Conservation (phyloP, 805 yeast genomes). For the Yamadazyma laniorum region DNA sequence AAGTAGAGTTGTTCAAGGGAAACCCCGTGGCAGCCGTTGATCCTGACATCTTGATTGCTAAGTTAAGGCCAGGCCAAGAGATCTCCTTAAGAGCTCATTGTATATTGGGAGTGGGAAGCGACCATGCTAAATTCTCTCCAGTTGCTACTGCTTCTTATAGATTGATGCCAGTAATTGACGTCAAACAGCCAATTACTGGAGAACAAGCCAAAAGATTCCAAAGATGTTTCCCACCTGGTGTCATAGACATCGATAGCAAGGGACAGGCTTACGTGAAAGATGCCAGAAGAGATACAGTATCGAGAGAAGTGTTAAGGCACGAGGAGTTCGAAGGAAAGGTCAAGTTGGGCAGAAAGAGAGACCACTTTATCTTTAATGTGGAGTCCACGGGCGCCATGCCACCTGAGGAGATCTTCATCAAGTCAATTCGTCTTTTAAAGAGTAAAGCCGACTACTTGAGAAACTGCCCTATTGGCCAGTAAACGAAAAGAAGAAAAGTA, state of each 20-base stretch:
- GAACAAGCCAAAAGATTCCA: conserved; percentile 75
- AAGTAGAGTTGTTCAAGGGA: conserved; percentile 64
- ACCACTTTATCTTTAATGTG: conserved; percentile 90
- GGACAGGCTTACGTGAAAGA: conserved; percentile 81
- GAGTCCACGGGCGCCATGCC: conserved; percentile 97
- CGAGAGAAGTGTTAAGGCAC: conserved; percentile 94
- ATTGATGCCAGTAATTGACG: conserved; percentile 82
- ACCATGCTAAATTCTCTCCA: conserved; percentile 97
- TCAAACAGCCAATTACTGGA: conserved; percentile 71
- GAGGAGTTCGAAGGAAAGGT: conserved; percentile 87
- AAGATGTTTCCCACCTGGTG: conserved; percentile 92
- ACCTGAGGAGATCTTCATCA: conserved; percentile 93
- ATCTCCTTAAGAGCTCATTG: conserved; percentile 88
- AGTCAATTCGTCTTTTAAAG: conserved; percentile 79
- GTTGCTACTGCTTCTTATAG: conserved; percentile 96
- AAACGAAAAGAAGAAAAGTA: conserved; percentile 10
- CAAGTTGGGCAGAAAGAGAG: conserved; percentile 85
- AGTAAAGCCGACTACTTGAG: conserved; percentile 80
- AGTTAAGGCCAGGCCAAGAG: conserved; percentile 96
- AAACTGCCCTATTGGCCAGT: conserved; percentile 71
- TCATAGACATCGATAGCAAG: conserved; percentile 65
- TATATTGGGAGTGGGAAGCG: conserved; percentile 85
- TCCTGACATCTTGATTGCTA: conserved; percentile 87
- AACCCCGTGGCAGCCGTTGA: conserved; percentile 74
- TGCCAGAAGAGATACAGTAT: conserved; percentile 93